phyloP scores from a whole-genome alignment of 2,329 filamentous ascomycete species.

The Periconia sp. region DNA sequence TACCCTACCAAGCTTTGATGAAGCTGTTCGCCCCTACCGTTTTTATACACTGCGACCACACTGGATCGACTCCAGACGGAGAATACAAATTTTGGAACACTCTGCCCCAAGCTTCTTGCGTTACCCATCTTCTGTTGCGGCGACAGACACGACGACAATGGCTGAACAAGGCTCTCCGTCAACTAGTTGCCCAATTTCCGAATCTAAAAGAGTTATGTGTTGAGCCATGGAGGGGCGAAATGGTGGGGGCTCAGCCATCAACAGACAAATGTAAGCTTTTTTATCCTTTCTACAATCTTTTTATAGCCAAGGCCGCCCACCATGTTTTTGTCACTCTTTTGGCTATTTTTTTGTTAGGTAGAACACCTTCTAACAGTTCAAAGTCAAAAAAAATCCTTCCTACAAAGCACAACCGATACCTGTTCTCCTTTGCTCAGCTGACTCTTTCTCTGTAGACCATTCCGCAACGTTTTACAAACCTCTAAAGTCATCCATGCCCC shows the following conservation, averaged over 20 bases:
- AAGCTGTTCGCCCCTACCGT: not conserved
- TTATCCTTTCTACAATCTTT: not conserved
- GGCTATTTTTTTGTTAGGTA: no score
- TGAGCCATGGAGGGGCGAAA: constrained; percentile 9
- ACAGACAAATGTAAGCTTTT: not conserved
- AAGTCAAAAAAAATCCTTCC: no score
- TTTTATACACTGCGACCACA: not conserved
- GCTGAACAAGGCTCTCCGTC: constrained; percentile 2
- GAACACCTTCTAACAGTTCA: no score
- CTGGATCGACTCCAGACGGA: not conserved
- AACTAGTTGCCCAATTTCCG: constrained; percentile 3
- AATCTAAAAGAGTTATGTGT: constrained; percentile 6
- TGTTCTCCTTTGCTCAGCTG: not conserved
- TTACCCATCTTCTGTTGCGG: constrained; percentile 8
- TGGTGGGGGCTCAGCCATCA: not conserved
- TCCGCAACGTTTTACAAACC: not conserved
- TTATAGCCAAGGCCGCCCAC: no score
- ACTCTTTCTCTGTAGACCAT: not conserved
- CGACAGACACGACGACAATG: constrained; percentile 11
- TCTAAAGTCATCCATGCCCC: constrained; percentile 1
- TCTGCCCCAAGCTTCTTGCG: not conserved
- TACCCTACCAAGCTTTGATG: not conserved
- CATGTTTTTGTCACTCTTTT: no score
- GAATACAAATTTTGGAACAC: constrained; percentile 3
- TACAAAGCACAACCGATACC: not conserved